phyloP scores from a whole-genome alignment of 2,329 filamentous ascomycete species.

The Monilinia fructigena region DNA sequence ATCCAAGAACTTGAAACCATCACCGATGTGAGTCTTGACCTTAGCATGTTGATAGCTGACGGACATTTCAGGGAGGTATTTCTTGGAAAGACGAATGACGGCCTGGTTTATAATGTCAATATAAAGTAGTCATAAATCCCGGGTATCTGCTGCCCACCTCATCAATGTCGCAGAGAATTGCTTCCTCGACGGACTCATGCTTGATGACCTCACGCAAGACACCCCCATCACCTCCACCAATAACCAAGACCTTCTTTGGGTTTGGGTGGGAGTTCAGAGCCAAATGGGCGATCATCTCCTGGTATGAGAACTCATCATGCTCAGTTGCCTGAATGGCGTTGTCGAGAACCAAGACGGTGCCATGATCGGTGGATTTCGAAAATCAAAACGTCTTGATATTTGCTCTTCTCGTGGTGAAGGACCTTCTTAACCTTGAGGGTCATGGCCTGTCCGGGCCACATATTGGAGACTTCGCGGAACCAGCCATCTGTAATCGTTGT shows the following conservation, averaged over 20 bases:
- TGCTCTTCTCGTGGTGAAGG: conserved; percentile 97
- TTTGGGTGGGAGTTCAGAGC: conserved; percentile 98
- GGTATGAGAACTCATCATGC: conserved; percentile 98
- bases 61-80: conserved; percentile 93
- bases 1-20: conserved; percentile 97
- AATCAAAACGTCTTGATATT: conserved; percentile 98
- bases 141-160: conserved; percentile 56
- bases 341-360: conserved; percentile 93
- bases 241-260: conserved; percentile 97
- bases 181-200: conserved; percentile 96
- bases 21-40: conserved; percentile 86
- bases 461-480: conserved; percentile 98
- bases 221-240: conserved; percentile 95
- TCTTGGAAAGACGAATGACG: conserved; percentile 96
- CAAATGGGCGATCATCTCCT: conserved; percentile 99
- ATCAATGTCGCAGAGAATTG: conserved; percentile 96
- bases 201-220: conserved; percentile 98
- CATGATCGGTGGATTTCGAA: conserved; percentile 97
- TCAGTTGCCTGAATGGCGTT: conserved; percentile 99
- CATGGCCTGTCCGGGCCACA: conserved; percentile 99
- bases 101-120: conserved; percentile 52
- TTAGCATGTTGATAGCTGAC: conserved; percentile 92
- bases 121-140: conserved; percentile 12
- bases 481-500: conserved; percentile 74
- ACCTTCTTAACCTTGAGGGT: conserved; percentile 97